Evolutionary conservation across 495 filamentous ascomycete genomes (phyloP).

Genomic region (Neurospora hispaniola): DNA sequence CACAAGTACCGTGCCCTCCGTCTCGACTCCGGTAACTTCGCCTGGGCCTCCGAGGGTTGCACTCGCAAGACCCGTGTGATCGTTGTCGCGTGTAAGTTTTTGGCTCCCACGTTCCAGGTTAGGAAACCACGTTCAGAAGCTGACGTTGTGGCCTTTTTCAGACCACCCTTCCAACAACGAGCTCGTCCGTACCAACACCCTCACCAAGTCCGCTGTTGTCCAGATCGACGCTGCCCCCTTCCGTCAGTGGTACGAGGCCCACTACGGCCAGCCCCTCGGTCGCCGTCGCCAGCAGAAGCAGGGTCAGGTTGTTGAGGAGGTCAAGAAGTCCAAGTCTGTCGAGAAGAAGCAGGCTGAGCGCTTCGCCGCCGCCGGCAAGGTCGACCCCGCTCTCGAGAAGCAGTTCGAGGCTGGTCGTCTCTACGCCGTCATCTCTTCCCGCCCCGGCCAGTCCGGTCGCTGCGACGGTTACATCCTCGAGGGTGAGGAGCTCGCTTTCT

Average conservation of each 20-base stretch:
- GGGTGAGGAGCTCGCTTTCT: slow-evolving; percentile 99
- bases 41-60: slow-evolving; percentile 94
- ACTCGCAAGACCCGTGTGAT: slow-evolving; percentile 99
- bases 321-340: slow-evolving; percentile 84
- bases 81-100: slow-evolving; percentile 59
- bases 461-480: slow-evolving; percentile 96
- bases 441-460: slow-evolving; percentile 94
- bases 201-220: slow-evolving; percentile 96
- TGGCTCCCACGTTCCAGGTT: not conserved
- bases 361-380: slow-evolving; percentile 74
- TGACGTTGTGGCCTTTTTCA: slow-evolving; percentile 4
- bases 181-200: slow-evolving; percentile 98
- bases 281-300: slow-evolving; percentile 80
- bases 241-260: slow-evolving; percentile 99
- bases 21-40: slow-evolving; percentile 98
- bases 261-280: slow-evolving; percentile 86
- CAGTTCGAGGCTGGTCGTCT: slow-evolving; percentile 98
- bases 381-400: slow-evolving; percentile 82
- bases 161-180: slow-evolving; percentile 99
- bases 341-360: slow-evolving; percentile 92
- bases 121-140: not conserved
- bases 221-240: slow-evolving; percentile 98
- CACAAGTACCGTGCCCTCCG: slow-evolving; percentile 98
- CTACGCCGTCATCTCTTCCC: slow-evolving; percentile 79
- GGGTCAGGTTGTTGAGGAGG: slow-evolving; percentile 50